Evolutionary conservation across 768 basidiomycete genomes (phyloP), one percentile per base, ranked within the genome.

Genomic region (Melanogaster broomeanus): DNA sequence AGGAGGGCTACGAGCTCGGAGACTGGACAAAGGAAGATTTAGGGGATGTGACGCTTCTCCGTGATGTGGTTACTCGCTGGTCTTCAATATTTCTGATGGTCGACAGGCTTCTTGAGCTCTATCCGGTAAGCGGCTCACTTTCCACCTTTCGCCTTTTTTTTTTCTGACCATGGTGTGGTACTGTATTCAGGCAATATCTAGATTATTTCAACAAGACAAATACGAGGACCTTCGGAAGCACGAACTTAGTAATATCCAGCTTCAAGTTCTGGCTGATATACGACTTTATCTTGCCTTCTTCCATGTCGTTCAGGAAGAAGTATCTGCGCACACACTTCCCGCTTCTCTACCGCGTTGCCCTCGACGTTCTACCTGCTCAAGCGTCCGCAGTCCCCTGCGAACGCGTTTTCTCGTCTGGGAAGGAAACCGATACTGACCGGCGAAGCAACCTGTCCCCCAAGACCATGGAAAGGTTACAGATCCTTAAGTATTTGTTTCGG

Each of bases 71-170:
- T 18, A 71, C 63, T 0, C 53, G 65, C 25, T 74, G 72, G 73
- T 73, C 70, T 12, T 71, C 70, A 16, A 69, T 61, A 10, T 67
- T 58, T 52, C 51, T 67, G 1, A 72, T 74, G 72, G 64, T 71
- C 54, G 68, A 67, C 13, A 58, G 66, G 12, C 42, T 70, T 16
- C 55, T 74, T 25, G 58, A 62, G 18, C 56, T 74, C 5, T 64
- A 69, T 54, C 66, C 57, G 24, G 73, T 73, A 45, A 46, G 65
- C 42, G n/a, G 38, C 13, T 50, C 34, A 37, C 38, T 45, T 52
- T 38, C 50, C 11, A 27, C 11, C 34, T 19, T 7, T n/a, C 21
- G 10, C n/a, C n/a, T 42, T 21, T 41, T 35, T 18, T n/a, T 21
- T 12, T 35, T 37, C 12, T 16, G 18, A 34, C n/a, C n/a, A n/a